Evolutionary conservation across 768 basidiomycete species (phyloP).

Genomic region (Hygrocybe coccinea): DNA sequence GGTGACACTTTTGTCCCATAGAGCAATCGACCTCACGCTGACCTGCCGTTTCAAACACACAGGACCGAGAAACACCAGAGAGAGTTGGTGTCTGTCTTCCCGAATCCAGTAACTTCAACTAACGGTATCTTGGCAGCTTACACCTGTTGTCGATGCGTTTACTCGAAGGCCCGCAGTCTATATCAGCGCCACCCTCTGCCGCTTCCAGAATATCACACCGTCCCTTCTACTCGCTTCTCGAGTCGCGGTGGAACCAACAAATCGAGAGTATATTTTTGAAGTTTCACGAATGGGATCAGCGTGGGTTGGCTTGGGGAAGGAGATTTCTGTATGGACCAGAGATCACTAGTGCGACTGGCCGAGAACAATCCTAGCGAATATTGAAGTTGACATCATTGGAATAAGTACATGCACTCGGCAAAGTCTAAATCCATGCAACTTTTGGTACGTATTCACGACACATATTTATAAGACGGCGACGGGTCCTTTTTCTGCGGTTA

Average conservation of each 20-base stretch:
- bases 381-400: too few relatives aligned
- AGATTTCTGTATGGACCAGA: conserved; percentile 40
- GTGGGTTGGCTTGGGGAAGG: conserved; percentile 43
- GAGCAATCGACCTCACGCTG: conserved; percentile 4
- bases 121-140: conserved; percentile 33
- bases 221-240: conserved; percentile 44
- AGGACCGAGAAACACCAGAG: conserved; percentile 52
- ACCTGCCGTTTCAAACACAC: not conserved
- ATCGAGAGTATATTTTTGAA: conserved; percentile 43
- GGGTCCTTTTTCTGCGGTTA: too few relatives aligned
- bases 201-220: conserved; percentile 46
- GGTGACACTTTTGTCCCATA: conserved; percentile 31
- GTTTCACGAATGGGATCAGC: conserved; percentile 43
- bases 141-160: conserved; percentile 49
- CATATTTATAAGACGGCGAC: too few relatives aligned
- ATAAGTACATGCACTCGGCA: too few relatives aligned
- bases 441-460: too few relatives aligned
- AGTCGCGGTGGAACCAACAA: conserved; percentile 58
- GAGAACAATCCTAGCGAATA: not conserved
- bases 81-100: conserved; percentile 43
- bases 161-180: conserved; percentile 29
- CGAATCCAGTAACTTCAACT: not conserved
- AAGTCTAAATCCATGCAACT: too few relatives aligned
- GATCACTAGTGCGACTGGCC: not conserved
- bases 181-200: conserved; percentile 49